Percentiles rank a stretch among this genome's conserved stretches.
These are phyloP conservation scores for Phaffomyces thermotolerans DNA, from an alignment of 805 yeast genomes.

Conservation along the genomic window DNA sequence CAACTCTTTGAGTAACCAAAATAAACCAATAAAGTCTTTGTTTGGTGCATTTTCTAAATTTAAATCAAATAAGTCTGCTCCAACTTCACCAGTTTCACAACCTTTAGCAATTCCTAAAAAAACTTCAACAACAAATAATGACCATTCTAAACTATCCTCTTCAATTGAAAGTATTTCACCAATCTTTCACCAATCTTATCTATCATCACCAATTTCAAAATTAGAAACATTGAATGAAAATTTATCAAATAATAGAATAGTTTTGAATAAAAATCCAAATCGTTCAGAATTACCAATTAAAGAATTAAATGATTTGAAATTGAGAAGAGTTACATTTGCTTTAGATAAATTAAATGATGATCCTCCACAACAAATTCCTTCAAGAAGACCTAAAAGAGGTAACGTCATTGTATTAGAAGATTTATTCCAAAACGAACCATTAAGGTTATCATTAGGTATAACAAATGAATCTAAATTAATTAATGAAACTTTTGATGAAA, in stretches of 20 bases:
- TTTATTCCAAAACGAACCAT: constrained; percentile 46
- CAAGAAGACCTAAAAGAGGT: constrained; percentile 74
- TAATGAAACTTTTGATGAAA: constrained; percentile 19
- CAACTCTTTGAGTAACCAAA: constrained; percentile 8
- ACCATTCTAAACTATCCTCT: constrained; percentile 1
- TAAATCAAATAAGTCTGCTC: constrained; percentile 14
- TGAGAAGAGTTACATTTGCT: constrained; percentile 71
- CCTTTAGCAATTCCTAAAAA: constrained; percentile 16
- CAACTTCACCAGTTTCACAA: constrained; percentile 13
- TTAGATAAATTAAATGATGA: constrained; percentile 64
- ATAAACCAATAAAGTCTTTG: constrained; percentile 23
- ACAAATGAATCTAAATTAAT: constrained; percentile 35
- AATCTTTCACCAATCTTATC: constrained; percentile 6
- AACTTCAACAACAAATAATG: background rate
- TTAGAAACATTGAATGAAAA: constrained; percentile 3
- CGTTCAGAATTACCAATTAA: constrained; percentile 29
- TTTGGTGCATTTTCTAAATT: constrained; percentile 26
- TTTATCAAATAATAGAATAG: constrained; percentile 23
- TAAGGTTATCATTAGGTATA: constrained; percentile 62
- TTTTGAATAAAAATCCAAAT: constrained; percentile 39
- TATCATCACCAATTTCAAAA: constrained; percentile 6
- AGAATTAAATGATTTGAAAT: constrained; percentile 23
- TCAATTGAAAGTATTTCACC: constrained; percentile 14
- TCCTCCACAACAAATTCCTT: constrained; percentile 94
- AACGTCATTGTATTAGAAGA: constrained; percentile 70